Conservation (phyloP, 306 rosid species). For the Cucurbita ficifolia region DNA sequence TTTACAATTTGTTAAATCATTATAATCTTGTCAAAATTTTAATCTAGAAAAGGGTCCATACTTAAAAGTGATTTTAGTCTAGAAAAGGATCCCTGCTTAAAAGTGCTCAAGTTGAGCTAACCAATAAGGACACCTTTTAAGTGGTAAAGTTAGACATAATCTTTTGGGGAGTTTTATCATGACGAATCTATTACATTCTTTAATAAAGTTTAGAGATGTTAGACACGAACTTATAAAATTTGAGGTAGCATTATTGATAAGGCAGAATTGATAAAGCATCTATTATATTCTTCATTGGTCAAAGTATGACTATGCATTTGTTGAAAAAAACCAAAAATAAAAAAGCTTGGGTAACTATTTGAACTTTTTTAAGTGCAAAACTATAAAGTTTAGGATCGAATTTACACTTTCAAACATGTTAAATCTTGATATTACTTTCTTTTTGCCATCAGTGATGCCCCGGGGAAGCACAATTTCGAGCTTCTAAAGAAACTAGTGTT, state of each 20-base stretch:
- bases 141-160: too few relatives aligned
- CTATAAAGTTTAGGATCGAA: not conserved
- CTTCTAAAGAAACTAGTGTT: slow-evolving; percentile 55
- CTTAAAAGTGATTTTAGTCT: too few relatives aligned
- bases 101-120: too few relatives aligned
- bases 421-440: not conserved
- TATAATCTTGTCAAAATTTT: too few relatives aligned
- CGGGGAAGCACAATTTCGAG: slow-evolving; percentile 67
- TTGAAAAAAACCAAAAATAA: not conserved
- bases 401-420: not conserved
- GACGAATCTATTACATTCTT: not conserved
- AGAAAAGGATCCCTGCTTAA: too few relatives aligned
- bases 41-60: too few relatives aligned
- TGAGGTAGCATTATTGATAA: too few relatives aligned
- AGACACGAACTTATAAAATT: not conserved
- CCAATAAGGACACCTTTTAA: too few relatives aligned
- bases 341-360: not conserved
- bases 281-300: not conserved
- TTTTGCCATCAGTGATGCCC: slow-evolving; percentile 44
- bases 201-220: not conserved
- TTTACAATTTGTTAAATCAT: too few relatives aligned
- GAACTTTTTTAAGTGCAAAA: not conserved
- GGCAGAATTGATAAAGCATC: too few relatives aligned
- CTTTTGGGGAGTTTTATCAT: too few relatives aligned
- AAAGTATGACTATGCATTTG: not conserved